Conservation (phyloP, 768 basidiomycete species). For the Termitomyces sp. region DNA sequence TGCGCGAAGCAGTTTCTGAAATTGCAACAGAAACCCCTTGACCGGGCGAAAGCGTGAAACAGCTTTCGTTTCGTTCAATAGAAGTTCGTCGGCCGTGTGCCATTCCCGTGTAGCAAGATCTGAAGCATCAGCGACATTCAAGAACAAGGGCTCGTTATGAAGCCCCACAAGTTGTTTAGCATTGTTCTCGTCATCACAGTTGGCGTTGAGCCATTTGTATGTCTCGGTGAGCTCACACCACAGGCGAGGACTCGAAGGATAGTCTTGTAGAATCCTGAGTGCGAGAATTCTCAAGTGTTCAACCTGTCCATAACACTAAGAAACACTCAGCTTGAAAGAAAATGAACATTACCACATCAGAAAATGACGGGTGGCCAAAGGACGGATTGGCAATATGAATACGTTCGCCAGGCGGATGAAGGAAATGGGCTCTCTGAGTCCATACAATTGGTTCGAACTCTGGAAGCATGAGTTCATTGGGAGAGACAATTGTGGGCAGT, state of each 20-base stretch:
- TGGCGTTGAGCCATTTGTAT: slow-evolving; percentile 36
- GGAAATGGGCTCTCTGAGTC: slow-evolving; percentile 39
- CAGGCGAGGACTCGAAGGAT: slow-evolving; percentile 21
- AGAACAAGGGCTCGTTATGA: slow-evolving; percentile 27
- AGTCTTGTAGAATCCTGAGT: slow-evolving; percentile 18
- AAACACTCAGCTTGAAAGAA: not conserved
- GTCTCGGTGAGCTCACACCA: slow-evolving; percentile 34
- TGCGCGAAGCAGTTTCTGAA: slow-evolving; percentile 23
- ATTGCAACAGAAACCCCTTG: slow-evolving; percentile 27
- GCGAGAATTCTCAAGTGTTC: slow-evolving; percentile 33
- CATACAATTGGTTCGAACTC: slow-evolving; percentile 38
- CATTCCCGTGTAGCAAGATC: slow-evolving; percentile 29
- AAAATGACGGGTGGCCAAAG: slow-evolving; percentile 32
- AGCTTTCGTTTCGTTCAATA: slow-evolving; percentile 28
- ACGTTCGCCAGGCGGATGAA: slow-evolving; percentile 20
- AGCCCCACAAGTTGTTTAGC: slow-evolving; percentile 12
- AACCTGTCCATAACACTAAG: slow-evolving; percentile 23
- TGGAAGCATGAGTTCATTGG: slow-evolving; percentile 29
- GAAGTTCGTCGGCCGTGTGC: slow-evolving; percentile 30
- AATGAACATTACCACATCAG: slow-evolving; percentile 35
- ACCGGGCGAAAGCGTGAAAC: slow-evolving; percentile 23
- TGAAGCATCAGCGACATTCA: slow-evolving; percentile 38
- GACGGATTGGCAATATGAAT: slow-evolving; percentile 27
- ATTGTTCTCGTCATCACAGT: slow-evolving; percentile 13
- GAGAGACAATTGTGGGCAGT: slow-evolving; percentile 30